Evolutionary conservation across 768 basidiomycete species (phyloP).

Genomic region (Agaricus sinodeliciosus): DNA sequence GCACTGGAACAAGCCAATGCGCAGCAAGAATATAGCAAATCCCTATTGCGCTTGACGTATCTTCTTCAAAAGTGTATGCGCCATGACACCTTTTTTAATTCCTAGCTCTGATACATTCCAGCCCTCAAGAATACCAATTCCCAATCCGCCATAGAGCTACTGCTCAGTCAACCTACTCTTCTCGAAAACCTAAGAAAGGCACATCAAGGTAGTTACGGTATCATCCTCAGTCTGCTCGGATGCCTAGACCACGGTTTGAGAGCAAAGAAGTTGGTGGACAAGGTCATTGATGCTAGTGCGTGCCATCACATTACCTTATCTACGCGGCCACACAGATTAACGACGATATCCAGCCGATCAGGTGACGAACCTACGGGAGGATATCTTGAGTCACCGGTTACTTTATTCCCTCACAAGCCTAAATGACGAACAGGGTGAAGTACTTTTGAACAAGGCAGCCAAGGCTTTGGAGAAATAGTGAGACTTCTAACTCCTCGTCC

Average conservation of each 20-base stretch:
- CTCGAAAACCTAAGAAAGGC: constrained; percentile 87
- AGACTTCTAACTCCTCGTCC: constrained; percentile 17
- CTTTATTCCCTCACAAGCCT: constrained; percentile 80
- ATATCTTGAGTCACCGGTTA: constrained; percentile 75
- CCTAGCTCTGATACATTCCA: constrained; percentile 20
- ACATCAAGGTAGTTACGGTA: constrained; percentile 85
- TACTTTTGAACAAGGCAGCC: constrained; percentile 56
- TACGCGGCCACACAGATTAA: no score
- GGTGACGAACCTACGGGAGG: constrained; percentile 87
- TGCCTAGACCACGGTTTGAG: constrained; percentile 81
- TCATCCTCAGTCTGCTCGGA: constrained; percentile 89
- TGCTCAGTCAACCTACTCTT: constrained; percentile 73
- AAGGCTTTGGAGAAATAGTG: constrained; percentile 88
- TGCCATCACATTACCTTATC: background rate
- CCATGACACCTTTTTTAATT: background rate
- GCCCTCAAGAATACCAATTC: constrained; percentile 61
- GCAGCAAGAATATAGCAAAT: constrained; percentile 74
- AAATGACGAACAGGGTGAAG: constrained; percentile 55
- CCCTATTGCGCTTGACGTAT: constrained; percentile 72
- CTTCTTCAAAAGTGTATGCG: constrained; percentile 70
- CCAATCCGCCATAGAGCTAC: constrained; percentile 76
- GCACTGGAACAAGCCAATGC: constrained; percentile 69
- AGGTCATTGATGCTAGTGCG: constrained; percentile 72
- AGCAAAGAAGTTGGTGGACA: constrained; percentile 87
- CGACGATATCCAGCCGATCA: constrained; percentile 61